phyloP scores from a whole-genome alignment of 2,329 filamentous ascomycete genomes.

The Hypoxylon sp. region DNA sequence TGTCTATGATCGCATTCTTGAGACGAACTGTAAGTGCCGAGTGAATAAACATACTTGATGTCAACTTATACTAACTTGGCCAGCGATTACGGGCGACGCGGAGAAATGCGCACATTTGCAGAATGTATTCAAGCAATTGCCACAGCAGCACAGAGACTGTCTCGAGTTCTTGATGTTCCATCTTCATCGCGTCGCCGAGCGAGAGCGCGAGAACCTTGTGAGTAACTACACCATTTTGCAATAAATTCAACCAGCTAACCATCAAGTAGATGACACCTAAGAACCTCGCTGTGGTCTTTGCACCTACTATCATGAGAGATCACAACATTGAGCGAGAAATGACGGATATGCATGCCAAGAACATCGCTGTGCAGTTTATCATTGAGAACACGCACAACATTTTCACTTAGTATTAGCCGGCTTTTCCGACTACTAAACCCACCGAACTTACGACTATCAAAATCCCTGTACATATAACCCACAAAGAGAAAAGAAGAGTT shows the following conservation, averaged over 20 bases:
- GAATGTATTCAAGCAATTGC: slow-evolving; percentile 82
- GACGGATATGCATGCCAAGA: slow-evolving; percentile 95
- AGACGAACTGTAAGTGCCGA: slow-evolving; percentile 76
- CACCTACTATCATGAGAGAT: slow-evolving; percentile 96
- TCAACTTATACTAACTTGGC: slow-evolving; percentile 33
- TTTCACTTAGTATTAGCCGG: slow-evolving; percentile 68
- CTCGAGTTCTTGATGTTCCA: slow-evolving; percentile 96
- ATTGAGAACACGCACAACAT: slow-evolving; percentile 90
- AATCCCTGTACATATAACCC: slow-evolving; percentile 50
- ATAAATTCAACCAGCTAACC: slow-evolving; percentile 46
- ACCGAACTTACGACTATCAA: slow-evolving; percentile 18
- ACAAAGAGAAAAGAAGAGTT: slow-evolving; percentile 20
- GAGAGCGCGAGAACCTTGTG: slow-evolving; percentile 87
- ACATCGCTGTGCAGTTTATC: slow-evolving; percentile 90
- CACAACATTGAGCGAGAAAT: slow-evolving; percentile 92
- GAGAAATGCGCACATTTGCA: slow-evolving; percentile 81
- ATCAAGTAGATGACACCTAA: slow-evolving; percentile 86
- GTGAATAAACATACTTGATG: not conserved
- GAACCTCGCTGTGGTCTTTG: slow-evolving; percentile 97
- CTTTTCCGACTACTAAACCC: slow-evolving; percentile 8
- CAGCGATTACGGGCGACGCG: slow-evolving; percentile 74
- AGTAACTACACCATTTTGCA: slow-evolving; percentile 51
- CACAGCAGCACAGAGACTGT: slow-evolving; percentile 86
- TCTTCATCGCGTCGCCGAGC: slow-evolving; percentile 85
- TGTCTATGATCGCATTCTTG: slow-evolving; percentile 89